Conservation (phyloP, 805 yeast species). For the Pichia heedii region DNA sequence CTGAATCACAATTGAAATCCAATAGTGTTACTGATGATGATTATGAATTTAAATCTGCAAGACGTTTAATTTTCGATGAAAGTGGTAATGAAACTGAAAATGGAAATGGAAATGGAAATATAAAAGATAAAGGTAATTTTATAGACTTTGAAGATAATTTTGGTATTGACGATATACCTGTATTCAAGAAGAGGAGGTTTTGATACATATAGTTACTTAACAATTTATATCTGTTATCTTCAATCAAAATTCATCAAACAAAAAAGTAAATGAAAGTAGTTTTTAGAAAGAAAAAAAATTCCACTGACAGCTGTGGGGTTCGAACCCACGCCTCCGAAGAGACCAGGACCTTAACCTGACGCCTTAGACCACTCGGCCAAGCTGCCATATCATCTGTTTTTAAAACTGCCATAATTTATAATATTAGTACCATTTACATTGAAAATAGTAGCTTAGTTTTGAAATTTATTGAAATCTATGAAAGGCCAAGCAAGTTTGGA, state of each 20-base stretch:
- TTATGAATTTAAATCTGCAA: background rate
- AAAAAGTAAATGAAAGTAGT: too few species aligned
- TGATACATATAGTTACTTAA: background rate
- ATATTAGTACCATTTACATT: too few species aligned
- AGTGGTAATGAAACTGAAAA: background rate
- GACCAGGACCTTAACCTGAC: conserved; percentile 54
- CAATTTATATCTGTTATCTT: too few species aligned
- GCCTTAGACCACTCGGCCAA: conserved; percentile 36
- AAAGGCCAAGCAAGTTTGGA: too few species aligned
- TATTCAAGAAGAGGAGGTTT: conserved; percentile 5
- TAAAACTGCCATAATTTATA: too few species aligned
- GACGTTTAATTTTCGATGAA: background rate
- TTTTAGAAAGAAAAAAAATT: too few species aligned
- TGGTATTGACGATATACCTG: conserved; percentile 6
- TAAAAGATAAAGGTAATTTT: background rate
- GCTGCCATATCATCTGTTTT: too few species aligned
- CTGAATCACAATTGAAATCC: conserved; percentile 26
- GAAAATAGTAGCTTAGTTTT: too few species aligned
- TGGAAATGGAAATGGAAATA: background rate
- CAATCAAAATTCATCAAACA: too few species aligned
- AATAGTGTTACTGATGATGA: background rate
- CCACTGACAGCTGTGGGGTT: conserved; percentile 80
- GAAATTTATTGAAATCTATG: too few species aligned
- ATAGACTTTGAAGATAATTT: conserved; percentile 5
- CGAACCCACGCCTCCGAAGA: conserved; percentile 85